A percentile compares a stretch with the other conserved stretches of the same genome.
Conservation (phyloP, 179 eudicot species). For the Dionaea muscipula region DNA sequence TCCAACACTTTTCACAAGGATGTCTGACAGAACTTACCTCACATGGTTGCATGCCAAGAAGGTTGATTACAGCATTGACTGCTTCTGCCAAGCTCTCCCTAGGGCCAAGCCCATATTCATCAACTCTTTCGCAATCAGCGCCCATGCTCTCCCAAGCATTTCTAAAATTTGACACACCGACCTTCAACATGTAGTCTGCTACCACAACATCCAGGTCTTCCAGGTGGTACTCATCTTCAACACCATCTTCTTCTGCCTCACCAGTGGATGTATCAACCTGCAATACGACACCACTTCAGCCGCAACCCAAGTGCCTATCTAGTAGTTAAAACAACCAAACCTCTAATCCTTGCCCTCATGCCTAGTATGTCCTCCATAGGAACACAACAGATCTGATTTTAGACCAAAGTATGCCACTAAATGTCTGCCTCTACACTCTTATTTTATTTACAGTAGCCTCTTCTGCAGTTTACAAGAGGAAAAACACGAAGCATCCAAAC, state of each 20-base stretch:
- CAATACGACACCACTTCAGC: neutral
- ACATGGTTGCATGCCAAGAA: slow-evolving; percentile 97
- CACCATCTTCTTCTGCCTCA: slow-evolving; percentile 90
- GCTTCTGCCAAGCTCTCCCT: slow-evolving; percentile 86
- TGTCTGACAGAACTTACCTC: slow-evolving; percentile 73
- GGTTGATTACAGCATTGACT: slow-evolving; percentile 63
- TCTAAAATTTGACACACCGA: slow-evolving; percentile 79
- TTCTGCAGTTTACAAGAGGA: too few relatives aligned
- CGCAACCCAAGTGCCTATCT: too few relatives aligned
- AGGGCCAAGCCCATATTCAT: slow-evolving; percentile 93
- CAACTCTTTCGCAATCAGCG: slow-evolving; percentile 62
- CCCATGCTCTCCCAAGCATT: slow-evolving; percentile 97
- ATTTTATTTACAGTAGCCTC: too few relatives aligned
- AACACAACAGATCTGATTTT: too few relatives aligned
- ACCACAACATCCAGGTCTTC: slow-evolving; percentile 84
- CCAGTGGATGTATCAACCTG: slow-evolving; percentile 97
- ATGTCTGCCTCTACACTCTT: too few relatives aligned
- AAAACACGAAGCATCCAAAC: too few relatives aligned
- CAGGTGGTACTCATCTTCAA: slow-evolving; percentile 90
- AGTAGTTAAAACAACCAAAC: too few relatives aligned
- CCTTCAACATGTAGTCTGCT: slow-evolving; percentile 80
- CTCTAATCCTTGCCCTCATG: too few relatives aligned
- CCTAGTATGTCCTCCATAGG: too few relatives aligned
- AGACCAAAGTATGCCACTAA: too few relatives aligned
- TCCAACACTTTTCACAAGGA: too few relatives aligned